Conservation (phyloP, 1,284 basidiomycete genomes). For the Mycosarcoma mackinlayi region DNA sequence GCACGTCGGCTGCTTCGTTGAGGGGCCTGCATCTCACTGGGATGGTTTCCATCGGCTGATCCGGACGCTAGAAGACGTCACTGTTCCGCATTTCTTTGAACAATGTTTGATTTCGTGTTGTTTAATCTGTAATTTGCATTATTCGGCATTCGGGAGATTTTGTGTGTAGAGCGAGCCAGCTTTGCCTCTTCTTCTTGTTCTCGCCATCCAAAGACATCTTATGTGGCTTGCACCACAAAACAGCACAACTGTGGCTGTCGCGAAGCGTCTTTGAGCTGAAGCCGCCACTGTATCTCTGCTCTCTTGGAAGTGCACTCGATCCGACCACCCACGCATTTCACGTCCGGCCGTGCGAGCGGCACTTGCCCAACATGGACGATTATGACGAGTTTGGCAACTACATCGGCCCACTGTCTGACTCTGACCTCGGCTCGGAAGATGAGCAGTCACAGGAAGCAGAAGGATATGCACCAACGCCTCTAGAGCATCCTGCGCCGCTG, state of each 20-base stretch:
- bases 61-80: slow-evolving; percentile 25
- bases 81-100: slow-evolving; percentile 6
- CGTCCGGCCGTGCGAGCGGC: neutral
- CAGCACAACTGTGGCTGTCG: too few species aligned
- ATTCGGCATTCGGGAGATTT: slow-evolving; percentile 33
- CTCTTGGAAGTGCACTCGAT: too few species aligned
- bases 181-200: slow-evolving; percentile 14
- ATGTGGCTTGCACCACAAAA: neutral
- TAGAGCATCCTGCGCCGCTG: slow-evolving; percentile 67
- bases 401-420: slow-evolving; percentile 67
- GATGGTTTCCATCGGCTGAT: slow-evolving; percentile 9
- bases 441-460: slow-evolving; percentile 20
- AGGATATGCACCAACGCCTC: slow-evolving; percentile 9
- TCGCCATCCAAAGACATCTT: neutral
- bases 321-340: too few species aligned
- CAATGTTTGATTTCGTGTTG: slow-evolving; percentile 19
- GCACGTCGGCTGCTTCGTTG: slow-evolving; percentile 2
- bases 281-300: too few species aligned
- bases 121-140: neutral
- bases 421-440: slow-evolving; percentile 52
- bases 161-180: neutral
- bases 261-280: too few species aligned
- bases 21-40: slow-evolving; percentile 1
- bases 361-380: slow-evolving; percentile 56
- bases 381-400: slow-evolving; percentile 69